Evolutionary conservation across 495 filamentous ascomycete species (phyloP).

Genomic region (Talaromyces borbonicus): DNA sequence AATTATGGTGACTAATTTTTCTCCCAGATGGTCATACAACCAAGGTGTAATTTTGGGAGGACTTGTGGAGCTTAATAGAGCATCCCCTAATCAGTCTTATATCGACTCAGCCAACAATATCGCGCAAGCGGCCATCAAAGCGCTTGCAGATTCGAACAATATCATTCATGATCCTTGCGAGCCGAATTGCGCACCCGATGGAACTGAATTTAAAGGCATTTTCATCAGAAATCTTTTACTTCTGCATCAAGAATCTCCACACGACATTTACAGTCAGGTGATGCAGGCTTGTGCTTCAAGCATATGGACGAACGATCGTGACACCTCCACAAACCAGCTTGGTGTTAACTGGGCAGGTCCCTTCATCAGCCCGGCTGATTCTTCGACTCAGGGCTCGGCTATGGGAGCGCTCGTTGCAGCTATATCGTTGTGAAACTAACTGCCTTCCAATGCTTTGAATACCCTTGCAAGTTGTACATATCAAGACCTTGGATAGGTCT

Average conservation of each 20-base stretch:
- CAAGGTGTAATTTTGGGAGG: constrained; percentile 70
- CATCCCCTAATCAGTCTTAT: constrained; percentile 41
- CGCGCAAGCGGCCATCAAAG: constrained; percentile 51
- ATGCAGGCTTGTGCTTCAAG: constrained; percentile 53
- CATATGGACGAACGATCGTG: constrained; percentile 56
- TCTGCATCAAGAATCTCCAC: constrained; percentile 43
- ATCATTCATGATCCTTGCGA: constrained; percentile 60
- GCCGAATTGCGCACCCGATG: constrained; percentile 49
- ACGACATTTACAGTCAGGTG: constrained; percentile 40
- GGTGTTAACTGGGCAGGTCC: constrained; percentile 51
- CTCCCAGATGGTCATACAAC: constrained; percentile 59
- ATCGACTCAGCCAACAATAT: constrained; percentile 50
- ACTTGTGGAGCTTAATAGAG: constrained; percentile 54
- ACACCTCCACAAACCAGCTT: constrained; percentile 36
- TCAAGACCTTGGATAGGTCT: too few species aligned
- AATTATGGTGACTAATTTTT: neutral
- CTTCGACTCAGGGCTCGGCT: constrained; percentile 56
- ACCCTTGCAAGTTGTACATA: too few species aligned
- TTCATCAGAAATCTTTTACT: constrained; percentile 61
- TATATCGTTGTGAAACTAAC: too few species aligned
- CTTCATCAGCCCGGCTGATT: constrained; percentile 27
- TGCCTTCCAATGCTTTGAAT: too few species aligned
- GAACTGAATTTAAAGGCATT: constrained; percentile 68
- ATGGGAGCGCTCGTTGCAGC: constrained; percentile 64
- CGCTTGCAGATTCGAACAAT: constrained; percentile 38